Percentiles rank a stretch among this genome's conserved stretches.
These are phyloP conservation scores for Madurella fahalii DNA, from an alignment of 2,329 filamentous ascomycete genomes.

Conservation along the genomic window DNA sequence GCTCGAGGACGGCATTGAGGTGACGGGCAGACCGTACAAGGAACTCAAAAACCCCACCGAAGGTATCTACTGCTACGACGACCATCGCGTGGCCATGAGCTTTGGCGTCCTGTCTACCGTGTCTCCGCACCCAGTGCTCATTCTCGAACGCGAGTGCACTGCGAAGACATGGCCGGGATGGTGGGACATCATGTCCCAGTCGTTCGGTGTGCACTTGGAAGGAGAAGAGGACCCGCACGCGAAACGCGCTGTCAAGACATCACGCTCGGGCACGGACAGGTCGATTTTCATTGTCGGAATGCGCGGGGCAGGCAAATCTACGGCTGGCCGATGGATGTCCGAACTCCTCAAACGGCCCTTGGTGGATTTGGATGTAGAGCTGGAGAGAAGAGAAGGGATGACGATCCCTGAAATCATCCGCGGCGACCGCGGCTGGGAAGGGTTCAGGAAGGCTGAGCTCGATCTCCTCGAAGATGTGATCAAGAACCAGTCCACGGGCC, in stretches of 20 bases:
- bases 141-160: constrained; percentile 87
- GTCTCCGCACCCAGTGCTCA: constrained; percentile 65
- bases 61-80: constrained; percentile 88
- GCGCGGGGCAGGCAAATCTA: constrained; percentile 96
- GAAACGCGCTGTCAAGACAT: constrained; percentile 27
- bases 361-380: constrained; percentile 80
- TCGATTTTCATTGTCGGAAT: constrained; percentile 96
- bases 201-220: constrained; percentile 71
- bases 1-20: constrained; percentile 88
- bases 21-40: constrained; percentile 50
- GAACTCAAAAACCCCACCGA: constrained; percentile 53
- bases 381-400: constrained; percentile 69
- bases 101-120: constrained; percentile 83
- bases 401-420: constrained; percentile 85
- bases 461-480: constrained; percentile 69
- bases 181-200: constrained; percentile 84
- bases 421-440: constrained; percentile 71
- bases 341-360: constrained; percentile 71
- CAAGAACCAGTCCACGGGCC: constrained; percentile 66
- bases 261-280: constrained; percentile 41
- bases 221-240: constrained; percentile 58
- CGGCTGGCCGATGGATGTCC: constrained; percentile 81
- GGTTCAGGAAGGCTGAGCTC: constrained; percentile 77
- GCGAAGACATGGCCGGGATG: constrained; percentile 99
- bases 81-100: constrained; percentile 97